Base-by-base conservation (phyloP, 2,329 filamentous ascomycete species). In the Fusarium longipes region DNA sequence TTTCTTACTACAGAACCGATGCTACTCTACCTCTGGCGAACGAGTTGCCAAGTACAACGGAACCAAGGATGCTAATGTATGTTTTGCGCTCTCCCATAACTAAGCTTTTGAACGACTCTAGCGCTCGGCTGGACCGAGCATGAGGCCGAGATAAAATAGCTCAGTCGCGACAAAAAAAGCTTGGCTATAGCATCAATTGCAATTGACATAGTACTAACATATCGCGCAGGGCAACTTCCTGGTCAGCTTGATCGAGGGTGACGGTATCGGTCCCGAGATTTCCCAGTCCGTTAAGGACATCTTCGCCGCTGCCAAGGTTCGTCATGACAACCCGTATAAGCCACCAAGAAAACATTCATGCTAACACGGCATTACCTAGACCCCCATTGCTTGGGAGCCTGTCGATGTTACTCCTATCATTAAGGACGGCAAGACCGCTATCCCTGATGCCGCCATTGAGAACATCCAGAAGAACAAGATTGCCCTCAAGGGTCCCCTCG, bases 281-380 rank as follows among this genome's bases (percentile, higher is more conserved):
- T 90, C 96, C 71, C 90, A 97, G 82, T 96, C 96, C 49, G 94
- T 99, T 78, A 99, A 98, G 89, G 93, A 97, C 81, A 99, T 99
- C 83, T 99, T 97, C 84, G 87, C 89, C 76, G 96, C 96, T 75
- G 96, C 96, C 76, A 92, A 96, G 81, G 95, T 97, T 84, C 67
- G 84, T 80, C 64, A 63, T 63, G 58, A 57, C 51, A 60, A 40
- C 65, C 68, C 55, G 20, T 43, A 45, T 29, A 53, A 51, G 42
- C 30, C 36, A 32, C 38, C 43, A 22, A 45, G 15, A 45, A n/a
- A 27, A 18, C 25, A 36, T 6, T 49, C 18, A 39, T 57, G 56
- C 73, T 79, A 71, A 78, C 69, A 65, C 52, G 51, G 22, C 62
- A 25, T 35, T 17, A 6, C 63, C 6, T 53, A 96, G 92, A 88